Evolutionary conservation across 768 basidiomycete genomes (phyloP).

Genomic region (Pisolithus albus): DNA sequence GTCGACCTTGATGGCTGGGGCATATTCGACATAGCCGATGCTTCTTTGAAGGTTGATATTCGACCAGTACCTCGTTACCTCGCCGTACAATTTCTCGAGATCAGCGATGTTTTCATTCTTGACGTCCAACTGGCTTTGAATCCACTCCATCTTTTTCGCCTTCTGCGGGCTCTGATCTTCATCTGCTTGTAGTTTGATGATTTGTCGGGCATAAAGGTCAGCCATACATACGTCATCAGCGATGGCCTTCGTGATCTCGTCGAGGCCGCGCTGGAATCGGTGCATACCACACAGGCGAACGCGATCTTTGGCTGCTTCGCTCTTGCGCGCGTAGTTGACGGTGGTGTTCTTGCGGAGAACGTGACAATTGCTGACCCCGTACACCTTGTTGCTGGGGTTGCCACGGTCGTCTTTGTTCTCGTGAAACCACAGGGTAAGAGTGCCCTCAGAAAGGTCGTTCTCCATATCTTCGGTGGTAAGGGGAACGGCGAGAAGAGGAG

Average conservation of each 20-base stretch:
- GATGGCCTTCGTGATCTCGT: constrained; percentile 25
- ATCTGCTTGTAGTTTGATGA: constrained; percentile 17
- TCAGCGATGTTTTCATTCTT: constrained; percentile 9
- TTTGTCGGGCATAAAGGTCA: constrained; percentile 14
- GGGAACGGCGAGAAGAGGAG: too few relatives aligned
- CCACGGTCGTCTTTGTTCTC: constrained; percentile 22
- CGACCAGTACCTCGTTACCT: constrained; percentile 7
- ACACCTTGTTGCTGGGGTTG: constrained; percentile 21
- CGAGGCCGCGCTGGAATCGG: constrained; percentile 29
- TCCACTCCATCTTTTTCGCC: neutral
- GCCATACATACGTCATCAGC: constrained; percentile 11
- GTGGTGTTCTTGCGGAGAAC: constrained; percentile 22
- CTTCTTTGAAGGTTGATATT: constrained; percentile 11
- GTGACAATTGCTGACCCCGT: constrained; percentile 25
- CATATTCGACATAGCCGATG: constrained; percentile 20
- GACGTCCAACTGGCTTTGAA: neutral
- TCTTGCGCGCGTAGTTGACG: constrained; percentile 24
- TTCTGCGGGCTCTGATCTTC: constrained; percentile 12
- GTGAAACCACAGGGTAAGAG: constrained; percentile 24
- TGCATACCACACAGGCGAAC: constrained; percentile 27
- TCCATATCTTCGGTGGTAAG: constrained; percentile 20
- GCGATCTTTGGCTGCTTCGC: constrained; percentile 19
- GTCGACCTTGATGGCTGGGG: constrained; percentile 22
- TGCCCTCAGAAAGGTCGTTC: constrained; percentile 24
- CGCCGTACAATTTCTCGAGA: constrained; percentile 9